Evolutionary conservation across 805 yeast species (phyloP).

Genomic region (Candida silvicultrix): DNA sequence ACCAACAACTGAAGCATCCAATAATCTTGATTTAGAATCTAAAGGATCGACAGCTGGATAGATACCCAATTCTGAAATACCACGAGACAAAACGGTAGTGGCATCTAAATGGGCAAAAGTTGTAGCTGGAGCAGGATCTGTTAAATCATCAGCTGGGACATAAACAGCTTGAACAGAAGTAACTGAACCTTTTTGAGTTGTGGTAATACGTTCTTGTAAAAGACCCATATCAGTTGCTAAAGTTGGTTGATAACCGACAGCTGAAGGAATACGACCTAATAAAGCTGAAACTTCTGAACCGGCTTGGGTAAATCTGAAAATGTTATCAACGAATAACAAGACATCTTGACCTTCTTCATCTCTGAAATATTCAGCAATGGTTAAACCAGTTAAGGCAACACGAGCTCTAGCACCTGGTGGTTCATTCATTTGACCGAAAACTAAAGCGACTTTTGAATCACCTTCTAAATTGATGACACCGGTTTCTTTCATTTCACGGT

Average conservation of each 20-base stretch:
- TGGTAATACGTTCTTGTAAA: conserved; percentile 99
- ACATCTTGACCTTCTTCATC: conserved; percentile 99
- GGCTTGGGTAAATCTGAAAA: conserved; percentile 99
- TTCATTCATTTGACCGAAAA: conserved; percentile 99
- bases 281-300: conserved; percentile 99
- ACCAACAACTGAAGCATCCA: conserved; percentile 96
- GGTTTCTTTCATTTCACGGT: conserved; percentile 99
- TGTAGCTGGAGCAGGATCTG: conserved; percentile 99
- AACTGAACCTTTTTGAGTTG: conserved; percentile 99
- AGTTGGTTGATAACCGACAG: conserved; percentile 99
- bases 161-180: conserved; percentile 99
- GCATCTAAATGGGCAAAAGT: conserved; percentile 99
- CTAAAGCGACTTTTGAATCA: conserved; percentile 98
- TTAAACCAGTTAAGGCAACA: conserved; percentile 99
- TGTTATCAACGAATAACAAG: conserved; percentile 97
- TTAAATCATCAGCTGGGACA: conserved; percentile 99
- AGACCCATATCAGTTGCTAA: conserved; percentile 99
- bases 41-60: conserved; percentile 99
- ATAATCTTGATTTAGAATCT: conserved; percentile 98
- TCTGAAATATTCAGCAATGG: conserved; percentile 99
- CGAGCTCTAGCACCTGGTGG: conserved; percentile 99
- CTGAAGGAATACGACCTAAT: conserved; percentile 99
- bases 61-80: conserved; percentile 99
- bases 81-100: conserved; percentile 99
- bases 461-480: conserved; percentile 99